Base-by-base conservation (phyloP, 768 basidiomycete genomes). In the Cystobasidium ongulense region DNA sequence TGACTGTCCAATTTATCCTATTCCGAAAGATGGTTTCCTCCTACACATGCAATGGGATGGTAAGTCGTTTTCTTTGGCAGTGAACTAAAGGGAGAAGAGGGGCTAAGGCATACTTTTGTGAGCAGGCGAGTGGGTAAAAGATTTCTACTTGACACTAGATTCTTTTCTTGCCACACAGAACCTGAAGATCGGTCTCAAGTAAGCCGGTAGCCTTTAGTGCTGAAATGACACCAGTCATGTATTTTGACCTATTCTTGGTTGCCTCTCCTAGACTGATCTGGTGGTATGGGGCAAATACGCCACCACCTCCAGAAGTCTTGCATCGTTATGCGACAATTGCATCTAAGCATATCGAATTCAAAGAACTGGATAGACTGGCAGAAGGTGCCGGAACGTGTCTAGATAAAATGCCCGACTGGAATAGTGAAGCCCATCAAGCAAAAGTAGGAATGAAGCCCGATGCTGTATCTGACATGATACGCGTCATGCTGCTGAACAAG, bases 41-140 rank as follows among this genome's bases (percentile, higher is more conserved):
- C 43, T 36, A 5, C 64, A 66, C 27, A 50, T 66, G 38, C 64
- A 66, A 13, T 66, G 64, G 64, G 64, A 66, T 35, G 64, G 64
- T 66, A 33, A 15, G 64, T 50, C 13, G 13, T 23, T 54, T 54
- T 29, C n/a, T 23, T 54, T 8, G 53, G n/a, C 11, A 8, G 53
- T 29, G 8, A 7, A 54, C n/a, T n/a, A 8, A 54, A 7, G n/a
- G 11, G 53, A 23, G 7, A 54, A n/a, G 11, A 18, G 7, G 7
- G 39, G 18, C 39, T 8, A 41, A 41, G 39, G 18, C n/a, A n/a
- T n/a, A n/a, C n/a, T n/a, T n/a, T 41, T 41, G 7, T 41, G 7
- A 41, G 29, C 64, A 66, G 64, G 64, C 10, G 5, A 5, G 5
- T 66, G 64, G 64, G 38, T 13, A 18, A 38, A 21, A n/a, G 64